phyloP scores from a whole-genome alignment of 176 grass and related monocot species.

The Secale cereale region DNA sequence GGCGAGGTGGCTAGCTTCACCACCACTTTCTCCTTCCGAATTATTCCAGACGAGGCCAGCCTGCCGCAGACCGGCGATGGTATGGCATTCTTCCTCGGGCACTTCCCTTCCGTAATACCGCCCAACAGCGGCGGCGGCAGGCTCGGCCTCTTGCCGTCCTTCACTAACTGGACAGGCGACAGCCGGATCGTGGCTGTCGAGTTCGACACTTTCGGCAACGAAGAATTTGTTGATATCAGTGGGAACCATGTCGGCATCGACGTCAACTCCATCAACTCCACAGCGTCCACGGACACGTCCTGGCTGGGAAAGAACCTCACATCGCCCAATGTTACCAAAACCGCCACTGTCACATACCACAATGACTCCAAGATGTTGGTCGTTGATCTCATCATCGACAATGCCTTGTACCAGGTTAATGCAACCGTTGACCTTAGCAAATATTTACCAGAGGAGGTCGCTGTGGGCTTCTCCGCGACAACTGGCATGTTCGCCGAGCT shows the following conservation, averaged over 20 bases:
- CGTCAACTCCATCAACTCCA: too few relatives aligned
- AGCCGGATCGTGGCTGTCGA: neutral
- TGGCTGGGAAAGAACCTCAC: neutral
- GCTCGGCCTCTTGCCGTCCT: neutral
- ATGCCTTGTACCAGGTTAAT: too few relatives aligned
- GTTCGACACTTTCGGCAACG: slow-evolving; percentile 14
- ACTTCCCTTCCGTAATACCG: neutral
- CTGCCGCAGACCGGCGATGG: neutral
- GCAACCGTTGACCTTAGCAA: too few relatives aligned
- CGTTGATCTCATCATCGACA: too few relatives aligned
- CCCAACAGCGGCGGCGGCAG: rapidly evolving
- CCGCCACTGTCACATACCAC: slow-evolving; percentile 19
- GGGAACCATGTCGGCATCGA: slow-evolving; percentile 19
- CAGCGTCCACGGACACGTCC: neutral
- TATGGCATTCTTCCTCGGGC: slow-evolving; percentile 57
- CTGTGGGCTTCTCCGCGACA: neutral
- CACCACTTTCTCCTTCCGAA: slow-evolving; percentile 34
- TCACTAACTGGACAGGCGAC: neutral
- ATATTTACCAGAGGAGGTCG: neutral
- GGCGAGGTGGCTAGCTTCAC: neutral
- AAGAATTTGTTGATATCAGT: slow-evolving; percentile 39
- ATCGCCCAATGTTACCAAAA: neutral
- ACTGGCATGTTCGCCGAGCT: neutral
- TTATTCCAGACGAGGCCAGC: neutral
- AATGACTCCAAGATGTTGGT: neutral